Base-by-base conservation (phyloP, 2,329 filamentous ascomycete species). In the Aspergillus niger region DNA sequence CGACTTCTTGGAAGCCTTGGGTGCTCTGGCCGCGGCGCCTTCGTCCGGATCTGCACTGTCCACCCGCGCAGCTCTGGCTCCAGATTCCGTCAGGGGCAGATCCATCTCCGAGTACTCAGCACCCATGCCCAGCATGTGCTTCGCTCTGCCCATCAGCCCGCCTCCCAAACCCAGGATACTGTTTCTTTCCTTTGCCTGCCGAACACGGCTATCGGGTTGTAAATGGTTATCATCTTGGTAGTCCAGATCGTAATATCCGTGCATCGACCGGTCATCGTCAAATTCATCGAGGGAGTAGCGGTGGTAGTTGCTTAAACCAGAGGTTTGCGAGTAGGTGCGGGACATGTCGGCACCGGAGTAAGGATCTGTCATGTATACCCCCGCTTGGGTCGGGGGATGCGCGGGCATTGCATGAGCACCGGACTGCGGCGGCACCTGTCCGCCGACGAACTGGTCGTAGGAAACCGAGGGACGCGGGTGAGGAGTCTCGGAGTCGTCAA, bases 41-140 rank as follows among this genome's bases (percentile, higher is more conserved):
- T 75, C 76, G 71, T 76, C 76, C 73, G 75, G 72, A 72, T 77
- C 70, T 53, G 77, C 74, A 61, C 79, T 80, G 66, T 80, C 79
- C 57, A 81, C 69, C 17, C 73, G 71, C 51, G 76, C 72, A 66
- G 79, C 78, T 68, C 83, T 80, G 51, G 82, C 84, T 56, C 83
- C 85, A 50, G 89, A 80, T 74, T 98, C 92, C 5, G 94, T 98
- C 76, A 99, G 82, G 13, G 95, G 95, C 57, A 99, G 82, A 74
- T 99, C 94, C 95, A 99, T 99, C 79, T 98, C 95, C 36, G 94
- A 97, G 77, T 99, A 98, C 64, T 89, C 68, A n/a, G 85, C 83
- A 8, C 87, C 89, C 88, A 97, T 92, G 56, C 95, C 94, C 63
- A 99, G 80, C 83, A 90, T 92, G 74, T 90, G 93, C 81, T 96